Percentiles rank a stretch among this genome's conserved stretches.
Conservation (phyloP, 768 basidiomycete genomes). For the Xerocomellus dryophilus region DNA sequence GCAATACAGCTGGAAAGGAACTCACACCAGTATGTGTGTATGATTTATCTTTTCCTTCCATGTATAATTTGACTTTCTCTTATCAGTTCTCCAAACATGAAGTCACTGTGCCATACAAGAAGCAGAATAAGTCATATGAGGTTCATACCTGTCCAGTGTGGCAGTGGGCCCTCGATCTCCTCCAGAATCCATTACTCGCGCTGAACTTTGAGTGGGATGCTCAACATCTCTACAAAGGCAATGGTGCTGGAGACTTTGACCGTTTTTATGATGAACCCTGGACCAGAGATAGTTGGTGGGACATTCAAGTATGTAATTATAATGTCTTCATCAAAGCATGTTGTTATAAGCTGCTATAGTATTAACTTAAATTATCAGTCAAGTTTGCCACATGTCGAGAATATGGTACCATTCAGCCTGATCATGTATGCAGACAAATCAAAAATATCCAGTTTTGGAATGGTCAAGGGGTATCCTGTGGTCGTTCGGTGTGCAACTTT, state of each 20-base stretch:
- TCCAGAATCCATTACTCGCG: conserved; percentile 25
- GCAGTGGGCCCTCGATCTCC: conserved; percentile 29
- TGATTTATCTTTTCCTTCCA: background rate
- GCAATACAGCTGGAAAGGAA: conserved; percentile 8
- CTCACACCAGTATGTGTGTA: conserved; percentile 9
- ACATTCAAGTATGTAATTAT: conserved; percentile 31
- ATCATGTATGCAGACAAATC: conserved; percentile 44
- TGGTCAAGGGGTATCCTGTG: conserved; percentile 38
- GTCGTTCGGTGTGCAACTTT: conserved; percentile 35
- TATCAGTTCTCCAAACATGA: conserved; percentile 16
- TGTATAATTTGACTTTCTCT: background rate
- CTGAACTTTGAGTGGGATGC: conserved; percentile 35
- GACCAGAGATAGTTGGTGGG: conserved; percentile 37
- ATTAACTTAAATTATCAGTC: background rate
- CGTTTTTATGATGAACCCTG: conserved; percentile 37
- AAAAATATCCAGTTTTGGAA: conserved; percentile 38
- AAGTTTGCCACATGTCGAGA: conserved; percentile 16
- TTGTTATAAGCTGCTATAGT: background rate
- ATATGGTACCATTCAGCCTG: conserved; percentile 24
- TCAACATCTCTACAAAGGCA: conserved; percentile 25
- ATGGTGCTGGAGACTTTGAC: conserved; percentile 23
- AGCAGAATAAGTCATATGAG: conserved; percentile 13
- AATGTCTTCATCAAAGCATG: background rate
- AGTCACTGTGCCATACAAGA: conserved; percentile 18
- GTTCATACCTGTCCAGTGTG: conserved; percentile 23